Percentiles rank a stretch among this genome's conserved stretches.
These are phyloP conservation scores for Malassezia globosa DNA, from an alignment of 1,284 basidiomycete genomes.

Conservation along the genomic window DNA sequence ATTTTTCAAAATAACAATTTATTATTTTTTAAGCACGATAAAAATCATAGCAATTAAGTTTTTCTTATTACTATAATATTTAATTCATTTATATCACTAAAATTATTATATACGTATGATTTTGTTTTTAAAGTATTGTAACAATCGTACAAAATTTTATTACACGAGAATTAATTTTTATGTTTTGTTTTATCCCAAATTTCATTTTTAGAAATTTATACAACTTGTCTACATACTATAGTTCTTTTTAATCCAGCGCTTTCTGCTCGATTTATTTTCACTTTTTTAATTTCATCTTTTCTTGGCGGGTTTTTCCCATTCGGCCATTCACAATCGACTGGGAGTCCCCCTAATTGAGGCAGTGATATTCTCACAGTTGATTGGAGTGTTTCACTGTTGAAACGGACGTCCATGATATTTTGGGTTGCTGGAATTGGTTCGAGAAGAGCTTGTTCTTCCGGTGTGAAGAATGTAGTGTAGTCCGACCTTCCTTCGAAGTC, in stretches of 20 bases:
- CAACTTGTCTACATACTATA: conserved; percentile 2
- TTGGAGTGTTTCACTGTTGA: conserved; percentile 12
- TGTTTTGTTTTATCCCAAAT: not conserved
- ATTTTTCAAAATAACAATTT: conserved; percentile 11
- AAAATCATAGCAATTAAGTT: not conserved
- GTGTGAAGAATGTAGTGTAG: not conserved
- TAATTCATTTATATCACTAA: not conserved
- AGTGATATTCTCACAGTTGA: conserved; percentile 22
- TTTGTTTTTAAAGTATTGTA: not conserved
- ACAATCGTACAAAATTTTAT: not conserved
- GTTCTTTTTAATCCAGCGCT: conserved; percentile 10
- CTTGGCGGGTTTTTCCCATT: not conserved
- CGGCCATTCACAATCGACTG: conserved; percentile 11
- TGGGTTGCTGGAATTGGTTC: conserved; percentile 19
- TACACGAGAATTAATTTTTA: conserved; percentile 1
- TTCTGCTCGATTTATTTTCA: conserved; percentile 7
- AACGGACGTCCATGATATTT: conserved; percentile 19
- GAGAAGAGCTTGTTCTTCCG: not conserved
- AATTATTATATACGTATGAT: not conserved
- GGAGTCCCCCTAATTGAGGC: not conserved
- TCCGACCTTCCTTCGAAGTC: not conserved
- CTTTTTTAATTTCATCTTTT: conserved; percentile 1
- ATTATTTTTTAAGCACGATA: not conserved
- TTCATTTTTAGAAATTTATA: conserved; percentile 1
- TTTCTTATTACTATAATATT: conserved; percentile 1